phyloP scores from a whole-genome alignment of 1,139 yeast species.

The Candida sojae region DNA sequence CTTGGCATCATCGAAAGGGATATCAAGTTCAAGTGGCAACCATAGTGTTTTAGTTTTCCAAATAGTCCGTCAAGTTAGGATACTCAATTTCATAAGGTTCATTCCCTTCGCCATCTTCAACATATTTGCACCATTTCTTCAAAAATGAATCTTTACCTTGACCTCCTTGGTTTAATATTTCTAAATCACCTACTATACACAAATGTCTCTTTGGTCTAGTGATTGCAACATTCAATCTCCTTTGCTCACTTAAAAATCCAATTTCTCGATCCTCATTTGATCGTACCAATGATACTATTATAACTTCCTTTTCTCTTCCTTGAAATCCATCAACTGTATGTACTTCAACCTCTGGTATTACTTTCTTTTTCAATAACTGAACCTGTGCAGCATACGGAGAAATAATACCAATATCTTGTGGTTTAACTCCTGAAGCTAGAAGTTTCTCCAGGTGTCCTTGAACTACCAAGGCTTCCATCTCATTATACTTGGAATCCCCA shows the following conservation, averaged over 20 bases:
- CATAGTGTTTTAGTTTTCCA: neutral
- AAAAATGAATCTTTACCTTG: slow-evolving; percentile 41
- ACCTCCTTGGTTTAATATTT: slow-evolving; percentile 45
- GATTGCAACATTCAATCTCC: slow-evolving; percentile 86
- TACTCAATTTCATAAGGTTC: slow-evolving; percentile 58
- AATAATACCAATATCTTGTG: slow-evolving; percentile 70
- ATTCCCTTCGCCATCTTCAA: slow-evolving; percentile 36
- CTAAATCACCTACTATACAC: slow-evolving; percentile 85
- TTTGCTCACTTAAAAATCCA: slow-evolving; percentile 73
- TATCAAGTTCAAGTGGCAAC: no score
- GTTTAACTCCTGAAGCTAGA: slow-evolving; percentile 46
- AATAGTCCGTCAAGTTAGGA: slow-evolving; percentile 46
- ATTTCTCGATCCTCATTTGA: slow-evolving; percentile 57
- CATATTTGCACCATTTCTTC: slow-evolving; percentile 69
- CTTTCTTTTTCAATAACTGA: slow-evolving; percentile 48
- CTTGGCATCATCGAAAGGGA: neutral
- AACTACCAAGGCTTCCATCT: slow-evolving; percentile 68
- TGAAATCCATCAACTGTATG: slow-evolving; percentile 55
- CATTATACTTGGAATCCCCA: slow-evolving; percentile 64
- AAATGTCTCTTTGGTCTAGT: slow-evolving; percentile 87
- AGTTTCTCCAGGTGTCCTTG: slow-evolving; percentile 55
- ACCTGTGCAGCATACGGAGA: slow-evolving; percentile 93
- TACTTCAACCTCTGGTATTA: slow-evolving; percentile 30
- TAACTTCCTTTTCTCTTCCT: slow-evolving; percentile 76
- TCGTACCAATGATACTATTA: slow-evolving; percentile 51